A percentile compares a stretch with the other conserved stretches of the same genome.
Evolutionary conservation across 352 stramenopile species (phyloP).

Genomic region (Pythium vanterpoolii): DNA sequence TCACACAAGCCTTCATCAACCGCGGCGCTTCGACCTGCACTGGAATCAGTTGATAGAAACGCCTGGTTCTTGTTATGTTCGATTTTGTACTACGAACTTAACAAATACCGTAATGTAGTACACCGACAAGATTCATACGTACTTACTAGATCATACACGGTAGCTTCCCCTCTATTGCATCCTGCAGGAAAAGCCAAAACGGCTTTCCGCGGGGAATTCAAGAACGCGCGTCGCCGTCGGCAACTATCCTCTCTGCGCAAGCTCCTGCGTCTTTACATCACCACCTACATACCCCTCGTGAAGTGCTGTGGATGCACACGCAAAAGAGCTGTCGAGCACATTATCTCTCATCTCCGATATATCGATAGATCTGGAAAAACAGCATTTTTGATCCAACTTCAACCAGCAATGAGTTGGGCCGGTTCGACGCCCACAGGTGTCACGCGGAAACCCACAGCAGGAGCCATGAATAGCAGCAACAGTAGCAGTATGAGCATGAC

Average conservation of each 20-base stretch:
- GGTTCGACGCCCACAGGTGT: neutral
- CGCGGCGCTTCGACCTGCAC: too few species aligned
- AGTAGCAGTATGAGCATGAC: constrained; percentile 4
- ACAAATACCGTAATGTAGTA: neutral
- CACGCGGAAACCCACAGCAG: constrained; percentile 2
- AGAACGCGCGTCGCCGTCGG: neutral
- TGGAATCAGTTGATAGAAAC: neutral
- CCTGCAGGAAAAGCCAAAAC: constrained; percentile 3
- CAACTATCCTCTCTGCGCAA: neutral
- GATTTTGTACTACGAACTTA: neutral
- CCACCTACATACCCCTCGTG: neutral
- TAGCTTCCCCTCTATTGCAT: neutral
- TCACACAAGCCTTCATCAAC: too few species aligned
- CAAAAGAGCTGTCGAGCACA: neutral
- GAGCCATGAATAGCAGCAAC: neutral
- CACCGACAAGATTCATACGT: neutral
- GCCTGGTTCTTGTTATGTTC: neutral
- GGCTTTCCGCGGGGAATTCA: neutral
- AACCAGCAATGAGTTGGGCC: constrained; percentile 10
- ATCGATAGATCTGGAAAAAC: neutral
- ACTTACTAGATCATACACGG: constrained; percentile 1
- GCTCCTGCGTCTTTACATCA: neutral
- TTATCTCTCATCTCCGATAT: neutral
- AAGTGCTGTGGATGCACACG: neutral
- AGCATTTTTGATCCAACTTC: neutral